phyloP scores from a whole-genome alignment of 1,139 yeast species.

The Zygoascus sp. region DNA sequence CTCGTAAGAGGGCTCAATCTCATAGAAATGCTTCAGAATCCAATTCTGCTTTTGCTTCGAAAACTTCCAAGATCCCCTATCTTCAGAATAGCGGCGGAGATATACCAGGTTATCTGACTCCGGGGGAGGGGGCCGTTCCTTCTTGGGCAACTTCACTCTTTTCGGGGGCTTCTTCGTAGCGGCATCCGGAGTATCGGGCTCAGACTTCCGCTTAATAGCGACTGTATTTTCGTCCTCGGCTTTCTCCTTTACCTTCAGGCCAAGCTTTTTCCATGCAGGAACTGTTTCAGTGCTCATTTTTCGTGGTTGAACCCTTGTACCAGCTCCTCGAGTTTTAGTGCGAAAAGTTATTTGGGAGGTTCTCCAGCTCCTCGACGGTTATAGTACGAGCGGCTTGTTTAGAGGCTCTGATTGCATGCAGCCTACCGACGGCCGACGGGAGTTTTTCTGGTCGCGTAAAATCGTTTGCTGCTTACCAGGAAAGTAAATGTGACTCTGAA shows the following conservation, averaged over 20 bases:
- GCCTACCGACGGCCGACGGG: too few species aligned
- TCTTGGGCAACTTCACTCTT: constrained; percentile 68
- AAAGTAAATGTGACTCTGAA: too few species aligned
- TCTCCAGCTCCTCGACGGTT: too few species aligned
- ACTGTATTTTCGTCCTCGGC: constrained; percentile 15
- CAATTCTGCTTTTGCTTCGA: constrained; percentile 93
- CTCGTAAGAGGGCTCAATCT: constrained; percentile 54
- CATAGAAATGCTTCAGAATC: constrained; percentile 66
- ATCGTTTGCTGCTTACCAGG: too few species aligned
- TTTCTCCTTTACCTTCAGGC: constrained; percentile 50
- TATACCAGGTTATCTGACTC: constrained; percentile 79
- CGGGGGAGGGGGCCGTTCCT: constrained; percentile 69
- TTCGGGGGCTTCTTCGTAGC: constrained; percentile 64
- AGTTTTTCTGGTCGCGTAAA: too few species aligned
- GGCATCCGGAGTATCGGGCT: constrained; percentile 42
- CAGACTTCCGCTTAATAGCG: constrained; percentile 24
- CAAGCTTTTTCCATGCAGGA: constrained; percentile 92
- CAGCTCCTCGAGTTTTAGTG: too few species aligned
- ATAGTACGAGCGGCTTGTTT: too few species aligned
- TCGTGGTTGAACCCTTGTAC: not conserved
- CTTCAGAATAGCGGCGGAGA: constrained; percentile 59
- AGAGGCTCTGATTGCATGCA: too few species aligned
- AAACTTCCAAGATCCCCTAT: constrained; percentile 75
- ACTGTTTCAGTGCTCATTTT: constrained; percentile 28
- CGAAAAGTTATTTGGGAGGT: not conserved